Evolutionary conservation across 176 grass and related monocot species (phyloP).

Genomic region (Ensete glaucum): DNA sequence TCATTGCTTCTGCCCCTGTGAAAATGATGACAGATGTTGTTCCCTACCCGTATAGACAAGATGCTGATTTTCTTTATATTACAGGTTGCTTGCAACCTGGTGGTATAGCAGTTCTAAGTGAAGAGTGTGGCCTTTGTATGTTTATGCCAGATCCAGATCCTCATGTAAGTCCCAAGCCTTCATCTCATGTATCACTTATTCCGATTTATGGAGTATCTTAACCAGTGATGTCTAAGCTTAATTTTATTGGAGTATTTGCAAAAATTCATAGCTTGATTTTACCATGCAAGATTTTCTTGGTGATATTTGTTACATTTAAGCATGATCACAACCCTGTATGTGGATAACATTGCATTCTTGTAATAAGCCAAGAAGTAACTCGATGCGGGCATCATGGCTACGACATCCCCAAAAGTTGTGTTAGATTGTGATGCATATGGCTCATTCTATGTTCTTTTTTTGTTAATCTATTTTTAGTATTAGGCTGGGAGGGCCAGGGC

Average conservation of each 20-base stretch:
- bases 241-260: background rate
- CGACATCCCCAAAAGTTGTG: too few species aligned
- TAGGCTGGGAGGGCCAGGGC: too few species aligned
- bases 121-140: slow-evolving; percentile 66
- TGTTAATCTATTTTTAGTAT: too few species aligned
- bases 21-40: slow-evolving; percentile 99
- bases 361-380: too few species aligned
- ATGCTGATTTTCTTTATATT: slow-evolving; percentile 74
- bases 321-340: too few species aligned
- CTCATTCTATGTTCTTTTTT: too few species aligned
- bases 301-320: background rate
- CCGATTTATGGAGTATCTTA: too few species aligned
- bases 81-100: slow-evolving; percentile 81
- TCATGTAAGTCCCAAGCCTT: slow-evolving; percentile 37
- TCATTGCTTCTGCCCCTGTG: slow-evolving; percentile 66
- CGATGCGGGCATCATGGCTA: too few species aligned
- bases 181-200: background rate
- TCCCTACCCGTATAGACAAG: slow-evolving; percentile 82
- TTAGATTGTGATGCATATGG: too few species aligned
- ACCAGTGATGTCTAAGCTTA: too few species aligned
- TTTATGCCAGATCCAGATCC: slow-evolving; percentile 80
- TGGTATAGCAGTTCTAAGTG: slow-evolving; percentile 66
- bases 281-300: background rate
- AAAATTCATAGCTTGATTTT: background rate
- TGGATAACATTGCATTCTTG: too few species aligned